phyloP scores from a whole-genome alignment of 2,329 filamentous ascomycete species.

The Aspergillus sp. region DNA sequence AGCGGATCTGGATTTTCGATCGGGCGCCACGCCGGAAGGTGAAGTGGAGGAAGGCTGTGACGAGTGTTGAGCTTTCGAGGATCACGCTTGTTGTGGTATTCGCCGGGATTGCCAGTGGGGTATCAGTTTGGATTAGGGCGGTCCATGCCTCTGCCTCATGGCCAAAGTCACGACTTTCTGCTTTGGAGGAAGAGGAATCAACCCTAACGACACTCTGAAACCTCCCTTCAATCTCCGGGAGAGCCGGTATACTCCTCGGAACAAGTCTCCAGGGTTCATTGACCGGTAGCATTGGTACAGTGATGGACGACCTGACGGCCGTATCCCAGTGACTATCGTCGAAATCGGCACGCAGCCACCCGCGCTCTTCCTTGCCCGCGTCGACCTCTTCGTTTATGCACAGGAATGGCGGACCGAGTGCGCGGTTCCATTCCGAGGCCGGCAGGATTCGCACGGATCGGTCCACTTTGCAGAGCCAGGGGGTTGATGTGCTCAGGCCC shows the following conservation, averaged over 20 bases:
- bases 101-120: background rate
- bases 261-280: constrained; percentile 7
- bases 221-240: background rate
- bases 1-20: background rate
- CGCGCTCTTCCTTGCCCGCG: background rate
- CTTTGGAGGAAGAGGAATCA: background rate
- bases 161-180: too few relatives aligned
- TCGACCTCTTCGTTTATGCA: constrained; percentile 6
- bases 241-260: background rate
- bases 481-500: background rate
- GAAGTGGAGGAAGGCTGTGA: constrained; percentile 9
- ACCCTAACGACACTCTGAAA: constrained; percentile 1
- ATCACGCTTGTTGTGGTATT: background rate
- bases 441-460: background rate
- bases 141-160: background rate
- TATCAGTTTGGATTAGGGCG: background rate
- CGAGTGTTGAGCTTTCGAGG: background rate
- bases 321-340: constrained; percentile 7
- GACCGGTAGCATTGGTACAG: constrained; percentile 12
- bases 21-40: background rate
- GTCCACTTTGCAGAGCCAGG: constrained; percentile 7
- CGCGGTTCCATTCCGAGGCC: constrained; percentile 6
- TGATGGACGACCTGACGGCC: background rate
- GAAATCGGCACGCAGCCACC: background rate
- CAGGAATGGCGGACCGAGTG: constrained; percentile 15